phyloP scores from a whole-genome alignment of 768 basidiomycete genomes.

The Mycena chlorophos region DNA sequence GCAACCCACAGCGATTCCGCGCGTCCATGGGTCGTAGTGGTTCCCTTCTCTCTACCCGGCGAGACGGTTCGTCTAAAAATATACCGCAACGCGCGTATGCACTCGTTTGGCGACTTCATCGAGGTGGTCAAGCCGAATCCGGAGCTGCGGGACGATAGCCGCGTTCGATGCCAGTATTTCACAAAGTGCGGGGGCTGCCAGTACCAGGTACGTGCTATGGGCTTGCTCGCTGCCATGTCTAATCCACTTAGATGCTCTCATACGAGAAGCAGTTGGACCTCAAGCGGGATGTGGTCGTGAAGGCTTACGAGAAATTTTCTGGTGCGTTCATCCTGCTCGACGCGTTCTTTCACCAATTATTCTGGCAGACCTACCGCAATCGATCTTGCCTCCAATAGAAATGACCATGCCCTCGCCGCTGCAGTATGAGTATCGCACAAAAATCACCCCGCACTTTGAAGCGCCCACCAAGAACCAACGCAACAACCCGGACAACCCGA shows the following conservation, averaged over 20 bases:
- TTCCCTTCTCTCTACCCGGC: conserved; percentile 83
- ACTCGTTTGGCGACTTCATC: conserved; percentile 77
- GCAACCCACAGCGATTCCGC: conserved; percentile 48
- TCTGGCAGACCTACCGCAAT: conserved; percentile 50
- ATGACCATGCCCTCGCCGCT: conserved; percentile 85
- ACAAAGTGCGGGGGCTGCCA: conserved; percentile 91
- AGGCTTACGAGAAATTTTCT: conserved; percentile 81
- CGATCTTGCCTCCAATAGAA: conserved; percentile 62
- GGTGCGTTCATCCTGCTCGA: conserved; percentile 31
- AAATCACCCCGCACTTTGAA: conserved; percentile 96
- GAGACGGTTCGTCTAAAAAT: conserved; percentile 76
- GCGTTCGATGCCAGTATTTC: conserved; percentile 84
- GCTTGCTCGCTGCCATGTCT: background rate
- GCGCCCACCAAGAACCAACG: conserved; percentile 50
- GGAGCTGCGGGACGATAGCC: conserved; percentile 61
- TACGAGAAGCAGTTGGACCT: conserved; percentile 84
- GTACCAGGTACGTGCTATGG: conserved; percentile 65
- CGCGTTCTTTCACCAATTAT: conserved; percentile 2
- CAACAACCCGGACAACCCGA: conserved; percentile 15
- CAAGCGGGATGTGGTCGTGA: conserved; percentile 83
- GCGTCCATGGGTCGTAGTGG: conserved; percentile 77
- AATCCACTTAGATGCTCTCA: conserved; percentile 67
- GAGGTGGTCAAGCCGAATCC: conserved; percentile 62
- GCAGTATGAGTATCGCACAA: conserved; percentile 92
- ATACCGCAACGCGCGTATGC: conserved; percentile 66